phyloP scores from a whole-genome alignment of 768 basidiomycete genomes.

The Lactarius vividus region DNA sequence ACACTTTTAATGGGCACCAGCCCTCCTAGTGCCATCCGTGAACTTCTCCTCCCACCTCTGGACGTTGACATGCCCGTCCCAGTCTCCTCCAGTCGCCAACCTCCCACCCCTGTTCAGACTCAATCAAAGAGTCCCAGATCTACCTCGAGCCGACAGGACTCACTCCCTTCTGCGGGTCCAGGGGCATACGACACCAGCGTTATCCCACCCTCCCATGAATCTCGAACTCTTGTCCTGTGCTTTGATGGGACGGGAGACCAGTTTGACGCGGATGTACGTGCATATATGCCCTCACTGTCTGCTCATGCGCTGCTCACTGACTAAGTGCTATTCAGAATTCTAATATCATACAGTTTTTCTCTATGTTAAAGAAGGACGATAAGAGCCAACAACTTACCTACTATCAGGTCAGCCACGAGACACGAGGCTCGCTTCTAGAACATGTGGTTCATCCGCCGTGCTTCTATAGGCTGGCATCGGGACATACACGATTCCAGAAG shows the following conservation, averaged over 20 bases:
- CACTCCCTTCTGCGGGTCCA: not conserved
- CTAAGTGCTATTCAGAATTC: conserved; percentile 50
- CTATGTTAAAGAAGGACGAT: conserved; percentile 68
- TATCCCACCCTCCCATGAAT: conserved; percentile 28
- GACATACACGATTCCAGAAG: conserved; percentile 62
- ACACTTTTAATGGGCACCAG: not conserved
- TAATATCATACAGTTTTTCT: conserved; percentile 66
- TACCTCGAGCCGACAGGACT: not conserved
- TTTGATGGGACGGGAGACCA: conserved; percentile 68
- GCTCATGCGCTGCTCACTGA: not conserved
- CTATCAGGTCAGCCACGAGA: conserved; percentile 52
- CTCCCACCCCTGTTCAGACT: not conserved
- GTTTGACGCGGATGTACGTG: conserved; percentile 60
- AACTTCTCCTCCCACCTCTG: not conserved
- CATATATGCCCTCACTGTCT: not conserved
- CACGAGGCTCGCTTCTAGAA: conserved; percentile 1
- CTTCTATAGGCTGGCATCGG: conserved; percentile 61
- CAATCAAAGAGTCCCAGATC: not conserved
- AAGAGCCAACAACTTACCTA: conserved; percentile 63
- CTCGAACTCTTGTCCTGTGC: conserved; percentile 60
- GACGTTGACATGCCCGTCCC: conserved; percentile 1
- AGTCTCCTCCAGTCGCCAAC: not conserved
- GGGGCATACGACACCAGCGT: conserved; percentile 17
- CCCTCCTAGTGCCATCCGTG: not conserved
- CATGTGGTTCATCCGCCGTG: not conserved